Evolutionary conservation across 768 basidiomycete genomes (phyloP).

Genomic region (Tulasnella sp.): DNA sequence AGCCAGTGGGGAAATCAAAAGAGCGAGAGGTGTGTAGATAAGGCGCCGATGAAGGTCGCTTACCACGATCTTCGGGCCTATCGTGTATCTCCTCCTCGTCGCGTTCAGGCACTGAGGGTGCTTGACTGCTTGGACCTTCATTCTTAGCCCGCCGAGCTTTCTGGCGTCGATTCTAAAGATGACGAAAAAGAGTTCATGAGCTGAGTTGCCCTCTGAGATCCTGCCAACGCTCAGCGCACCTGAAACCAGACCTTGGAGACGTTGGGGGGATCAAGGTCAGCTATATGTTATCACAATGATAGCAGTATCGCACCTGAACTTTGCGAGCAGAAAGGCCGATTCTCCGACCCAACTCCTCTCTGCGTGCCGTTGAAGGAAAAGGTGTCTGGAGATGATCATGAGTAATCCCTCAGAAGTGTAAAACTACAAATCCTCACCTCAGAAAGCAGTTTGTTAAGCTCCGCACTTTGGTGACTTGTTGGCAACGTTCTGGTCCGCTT

Average conservation of each 20-base stretch:
- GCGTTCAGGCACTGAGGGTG: too few species aligned
- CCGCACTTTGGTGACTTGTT: conserved; percentile 9
- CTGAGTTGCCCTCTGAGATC: background rate
- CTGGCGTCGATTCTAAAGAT: conserved; percentile 10
- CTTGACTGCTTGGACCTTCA: too few species aligned
- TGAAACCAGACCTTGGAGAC: conserved; percentile 10
- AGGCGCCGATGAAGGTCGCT: too few species aligned
- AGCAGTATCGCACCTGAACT: conserved; percentile 7
- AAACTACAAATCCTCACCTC: conserved; percentile 5
- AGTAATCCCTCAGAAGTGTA: background rate
- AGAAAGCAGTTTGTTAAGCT: conserved; percentile 6
- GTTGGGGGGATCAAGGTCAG: background rate
- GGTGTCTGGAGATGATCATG: conserved; percentile 1
- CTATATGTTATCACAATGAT: background rate
- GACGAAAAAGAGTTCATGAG: background rate
- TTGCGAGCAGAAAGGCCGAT: conserved; percentile 13
- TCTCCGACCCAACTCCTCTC: conserved; percentile 5
- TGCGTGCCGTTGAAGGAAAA: conserved; percentile 6
- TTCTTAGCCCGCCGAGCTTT: conserved; percentile 10
- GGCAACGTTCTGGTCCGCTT: conserved; percentile 7
- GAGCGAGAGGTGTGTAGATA: too few species aligned
- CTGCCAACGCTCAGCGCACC: background rate
- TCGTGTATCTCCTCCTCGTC: too few species aligned
- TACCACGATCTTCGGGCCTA: too few species aligned
- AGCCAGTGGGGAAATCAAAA: too few species aligned